Evolutionary conservation across 331 rosid genomes (phyloP).

Genomic region (Dryas integrifolia): DNA sequence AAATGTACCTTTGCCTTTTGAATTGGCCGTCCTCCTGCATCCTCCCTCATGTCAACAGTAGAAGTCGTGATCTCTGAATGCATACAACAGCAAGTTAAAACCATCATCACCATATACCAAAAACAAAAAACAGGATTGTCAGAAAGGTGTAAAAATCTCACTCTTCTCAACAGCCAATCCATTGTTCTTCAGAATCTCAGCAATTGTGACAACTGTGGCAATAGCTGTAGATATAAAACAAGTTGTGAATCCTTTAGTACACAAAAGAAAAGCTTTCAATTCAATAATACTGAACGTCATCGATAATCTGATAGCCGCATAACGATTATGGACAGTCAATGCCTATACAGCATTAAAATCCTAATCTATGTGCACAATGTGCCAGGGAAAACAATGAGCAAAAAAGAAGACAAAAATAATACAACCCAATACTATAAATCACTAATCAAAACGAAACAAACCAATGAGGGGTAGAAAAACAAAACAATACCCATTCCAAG

Average conservation of each 20-base stretch:
- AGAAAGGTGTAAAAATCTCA: constrained; percentile 14
- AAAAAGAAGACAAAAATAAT: background rate
- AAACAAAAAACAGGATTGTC: background rate
- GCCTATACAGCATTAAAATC: background rate
- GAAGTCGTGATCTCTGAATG: constrained; percentile 40
- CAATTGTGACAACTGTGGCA: constrained; percentile 46
- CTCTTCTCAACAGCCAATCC: constrained; percentile 52
- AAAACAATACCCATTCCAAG: constrained; percentile 42
- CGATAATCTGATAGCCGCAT: background rate
- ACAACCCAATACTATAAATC: background rate
- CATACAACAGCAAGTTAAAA: background rate
- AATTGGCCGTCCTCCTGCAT: constrained; percentile 35
- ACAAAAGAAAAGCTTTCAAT: background rate
- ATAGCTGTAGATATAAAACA: constrained; percentile 34
- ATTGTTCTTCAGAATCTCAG: constrained; percentile 50
- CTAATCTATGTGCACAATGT: background rate
- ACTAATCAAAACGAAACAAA: too few relatives aligned
- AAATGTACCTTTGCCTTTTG: constrained; percentile 44
- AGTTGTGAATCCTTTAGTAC: background rate
- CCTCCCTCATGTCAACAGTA: constrained; percentile 44
- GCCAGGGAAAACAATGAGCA: background rate
- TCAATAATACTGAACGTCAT: background rate
- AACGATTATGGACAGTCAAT: background rate
- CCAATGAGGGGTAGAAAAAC: background rate
- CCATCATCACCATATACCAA: background rate